These are phyloP conservation scores for Rickenella mellea DNA, from an alignment of 768 basidiomycete species.

Conservation along the genomic window DNA sequence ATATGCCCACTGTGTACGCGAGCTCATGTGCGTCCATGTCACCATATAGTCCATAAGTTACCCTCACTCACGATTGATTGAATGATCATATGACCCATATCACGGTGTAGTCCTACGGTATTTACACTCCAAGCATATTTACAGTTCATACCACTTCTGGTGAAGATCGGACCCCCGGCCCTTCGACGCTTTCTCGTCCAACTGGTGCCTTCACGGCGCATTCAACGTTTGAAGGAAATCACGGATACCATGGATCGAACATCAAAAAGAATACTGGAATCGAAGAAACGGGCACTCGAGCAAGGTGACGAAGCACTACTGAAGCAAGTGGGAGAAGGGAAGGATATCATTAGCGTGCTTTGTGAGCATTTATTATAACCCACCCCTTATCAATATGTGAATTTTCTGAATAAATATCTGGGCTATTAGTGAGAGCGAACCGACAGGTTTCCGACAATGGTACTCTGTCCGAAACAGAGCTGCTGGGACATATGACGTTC, in stretches of 20 bases:
- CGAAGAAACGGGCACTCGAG: conserved; percentile 24
- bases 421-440: conserved; percentile 14
- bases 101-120: too few relatives aligned
- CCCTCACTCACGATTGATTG: too few relatives aligned
- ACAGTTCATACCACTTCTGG: conserved; percentile 35
- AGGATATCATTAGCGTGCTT: conserved; percentile 42
- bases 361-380: conserved; percentile 20
- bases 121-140: too few relatives aligned
- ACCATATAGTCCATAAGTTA: too few relatives aligned
- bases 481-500: conserved; percentile 30
- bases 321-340: conserved; percentile 21
- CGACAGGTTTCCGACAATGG: conserved; percentile 13
- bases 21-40: conserved; percentile 19
- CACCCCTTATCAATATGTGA: neutral
- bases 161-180: conserved; percentile 9
- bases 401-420: neutral
- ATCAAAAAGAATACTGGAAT: neutral
- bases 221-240: conserved; percentile 2
- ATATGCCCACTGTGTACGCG: too few relatives aligned
- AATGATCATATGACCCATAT: too few relatives aligned
- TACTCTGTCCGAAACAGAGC: conserved; percentile 23
- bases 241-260: conserved; percentile 2
- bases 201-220: neutral
- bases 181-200: conserved; percentile 1
- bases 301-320: conserved; percentile 15